phyloP scores from a whole-genome alignment of 176 grass and related monocot species.

The Leersia perrieri region DNA sequence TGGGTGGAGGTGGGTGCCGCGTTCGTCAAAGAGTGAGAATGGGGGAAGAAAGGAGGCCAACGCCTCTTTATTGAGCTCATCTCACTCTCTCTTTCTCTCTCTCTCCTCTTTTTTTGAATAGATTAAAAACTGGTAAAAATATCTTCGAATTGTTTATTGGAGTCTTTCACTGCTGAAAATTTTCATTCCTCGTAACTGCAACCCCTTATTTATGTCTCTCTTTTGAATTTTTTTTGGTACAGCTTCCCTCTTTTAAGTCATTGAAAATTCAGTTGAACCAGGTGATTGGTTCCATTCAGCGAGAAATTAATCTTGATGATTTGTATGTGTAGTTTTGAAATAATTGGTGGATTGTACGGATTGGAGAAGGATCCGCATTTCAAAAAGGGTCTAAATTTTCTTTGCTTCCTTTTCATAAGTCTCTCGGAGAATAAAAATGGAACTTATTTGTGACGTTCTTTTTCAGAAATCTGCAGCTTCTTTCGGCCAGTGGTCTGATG shows the following conservation, averaged over 20 bases:
- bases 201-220: neutral
- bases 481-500: neutral
- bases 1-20: constrained; percentile 29
- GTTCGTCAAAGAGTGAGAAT: neutral
- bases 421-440: neutral
- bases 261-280: neutral
- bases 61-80: constrained; percentile 38
- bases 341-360: neutral
- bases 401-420: neutral
- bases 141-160: constrained; percentile 18
- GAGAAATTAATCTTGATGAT: neutral
- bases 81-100: neutral
- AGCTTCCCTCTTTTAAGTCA: no score
- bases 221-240: no score
- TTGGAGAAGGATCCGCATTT: neutral
- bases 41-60: constrained; percentile 23
- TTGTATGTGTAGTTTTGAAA: no score
- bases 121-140: constrained; percentile 15
- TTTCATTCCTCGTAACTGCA: neutral
- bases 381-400: neutral
- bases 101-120: neutral
- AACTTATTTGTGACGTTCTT: neutral
- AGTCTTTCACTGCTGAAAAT: neutral
- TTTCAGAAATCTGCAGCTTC: neutral
- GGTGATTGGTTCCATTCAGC: no score